Conservation (phyloP, 2,329 filamentous ascomycete species). For the Alternaria panax region DNA sequence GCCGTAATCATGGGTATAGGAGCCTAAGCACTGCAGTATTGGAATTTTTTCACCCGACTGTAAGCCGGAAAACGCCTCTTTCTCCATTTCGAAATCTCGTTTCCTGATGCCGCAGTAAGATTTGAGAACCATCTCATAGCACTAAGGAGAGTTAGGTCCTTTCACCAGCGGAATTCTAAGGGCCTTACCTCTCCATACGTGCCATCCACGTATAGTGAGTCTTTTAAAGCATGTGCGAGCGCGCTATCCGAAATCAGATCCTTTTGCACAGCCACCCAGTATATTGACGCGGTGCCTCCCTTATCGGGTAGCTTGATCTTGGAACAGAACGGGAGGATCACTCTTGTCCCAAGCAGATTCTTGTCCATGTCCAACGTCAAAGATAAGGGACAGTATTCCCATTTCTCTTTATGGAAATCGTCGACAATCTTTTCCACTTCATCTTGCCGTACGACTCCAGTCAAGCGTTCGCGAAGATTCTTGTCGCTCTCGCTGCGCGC, state of each 20-base stretch:
- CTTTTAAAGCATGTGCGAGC: neutral
- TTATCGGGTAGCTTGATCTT: neutral
- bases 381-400: neutral
- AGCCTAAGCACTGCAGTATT: slow-evolving; percentile 43
- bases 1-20: slow-evolving; percentile 26
- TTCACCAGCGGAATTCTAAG: neutral
- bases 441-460: neutral
- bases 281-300: neutral
- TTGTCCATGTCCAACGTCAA: neutral
- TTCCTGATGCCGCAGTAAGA: slow-evolving; percentile 25
- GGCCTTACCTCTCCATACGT: neutral
- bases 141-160: neutral
- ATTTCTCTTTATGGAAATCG: neutral
- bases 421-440: neutral
- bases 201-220: neutral
- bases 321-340: neutral
- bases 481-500: neutral
- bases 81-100: slow-evolving; percentile 38
- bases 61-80: slow-evolving; percentile 38
- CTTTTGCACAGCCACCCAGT: neutral
- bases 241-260: neutral
- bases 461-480: neutral
- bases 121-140: slow-evolving; percentile 44
- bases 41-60: slow-evolving; percentile 15
- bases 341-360: neutral